Conservation (phyloP, 371 early-diverging fungal species). For the Capniomyces stellatus region DNA sequence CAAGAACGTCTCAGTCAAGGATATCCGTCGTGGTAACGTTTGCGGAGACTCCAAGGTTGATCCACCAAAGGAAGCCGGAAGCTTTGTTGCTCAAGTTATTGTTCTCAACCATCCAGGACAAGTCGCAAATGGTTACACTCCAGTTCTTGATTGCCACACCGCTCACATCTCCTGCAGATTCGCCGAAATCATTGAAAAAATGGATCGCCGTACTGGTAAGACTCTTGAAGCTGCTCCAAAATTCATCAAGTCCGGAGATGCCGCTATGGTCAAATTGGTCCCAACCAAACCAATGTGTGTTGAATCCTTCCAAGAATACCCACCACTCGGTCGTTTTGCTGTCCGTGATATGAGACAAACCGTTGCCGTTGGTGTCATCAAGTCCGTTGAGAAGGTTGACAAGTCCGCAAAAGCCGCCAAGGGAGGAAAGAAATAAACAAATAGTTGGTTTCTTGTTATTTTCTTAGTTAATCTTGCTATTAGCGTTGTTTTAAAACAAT, state of each 20-base stretch:
- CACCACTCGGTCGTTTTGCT: conserved; percentile 92
- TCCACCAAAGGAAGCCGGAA: conserved; percentile 84
- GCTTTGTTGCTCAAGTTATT: conserved; percentile 89
- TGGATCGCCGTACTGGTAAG: conserved; percentile 92
- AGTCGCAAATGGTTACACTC: conserved; percentile 75
- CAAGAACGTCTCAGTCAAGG: conserved; percentile 92
- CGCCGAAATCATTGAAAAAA: conserved; percentile 78
- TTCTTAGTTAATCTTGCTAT: no score
- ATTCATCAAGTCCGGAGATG: conserved; percentile 86
- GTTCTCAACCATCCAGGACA: conserved; percentile 94
- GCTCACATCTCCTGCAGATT: conserved; percentile 95
- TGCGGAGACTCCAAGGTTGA: conserved; percentile 93
- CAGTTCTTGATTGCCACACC: conserved; percentile 92
- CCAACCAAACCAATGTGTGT: conserved; percentile 95
- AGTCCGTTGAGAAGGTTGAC: conserved; percentile 72
- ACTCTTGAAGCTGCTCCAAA: conserved; percentile 73
- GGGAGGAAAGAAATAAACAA: conserved; percentile 49
- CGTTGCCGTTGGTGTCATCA: conserved; percentile 91
- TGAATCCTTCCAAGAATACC: conserved; percentile 81
- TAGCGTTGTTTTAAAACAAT: no score
- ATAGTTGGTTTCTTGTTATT: no score
- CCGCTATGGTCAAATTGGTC: conserved; percentile 86
- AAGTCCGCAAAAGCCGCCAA: conserved; percentile 35
- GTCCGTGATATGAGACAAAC: conserved; percentile 94
- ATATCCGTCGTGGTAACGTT: conserved; percentile 93